A percentile compares a stretch with the other conserved stretches of the same genome.
Conservation (phyloP, 2,329 filamentous ascomycete genomes). For the Xylaria hypoxylon region DNA sequence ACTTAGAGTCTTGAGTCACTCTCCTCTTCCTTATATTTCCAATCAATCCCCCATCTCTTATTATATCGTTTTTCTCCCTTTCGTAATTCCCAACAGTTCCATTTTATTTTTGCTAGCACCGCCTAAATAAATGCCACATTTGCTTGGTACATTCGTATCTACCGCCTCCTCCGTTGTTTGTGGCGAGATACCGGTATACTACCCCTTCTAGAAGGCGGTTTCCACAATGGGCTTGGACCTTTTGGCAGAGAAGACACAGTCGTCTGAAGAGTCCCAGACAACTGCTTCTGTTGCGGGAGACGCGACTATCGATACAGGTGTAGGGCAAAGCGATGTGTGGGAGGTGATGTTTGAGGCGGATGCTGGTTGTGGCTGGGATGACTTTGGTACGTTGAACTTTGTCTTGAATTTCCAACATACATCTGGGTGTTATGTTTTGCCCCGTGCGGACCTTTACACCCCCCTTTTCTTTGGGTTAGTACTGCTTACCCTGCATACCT, state of each 20-base stretch:
- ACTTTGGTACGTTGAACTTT: background rate
- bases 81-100: background rate
- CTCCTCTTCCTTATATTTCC: background rate
- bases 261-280: background rate
- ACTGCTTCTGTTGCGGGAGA: background rate
- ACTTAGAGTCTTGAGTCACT: background rate
- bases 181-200: background rate
- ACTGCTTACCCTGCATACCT: background rate
- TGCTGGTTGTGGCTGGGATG: background rate
- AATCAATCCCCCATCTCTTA: background rate
- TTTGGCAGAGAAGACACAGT: background rate
- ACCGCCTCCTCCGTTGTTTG: background rate
- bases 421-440: background rate
- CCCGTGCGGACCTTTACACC: background rate
- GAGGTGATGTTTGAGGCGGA: background rate
- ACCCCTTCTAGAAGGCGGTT: background rate
- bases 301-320: background rate
- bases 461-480: background rate
- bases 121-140: background rate
- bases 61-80: background rate
- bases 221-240: background rate
- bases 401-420: background rate
- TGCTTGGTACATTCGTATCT: background rate
- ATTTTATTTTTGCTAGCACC: background rate
- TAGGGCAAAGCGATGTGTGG: background rate